Base-by-base conservation (phyloP, 495 filamentous ascomycete species). In the Tetracladium marchalianum region DNA sequence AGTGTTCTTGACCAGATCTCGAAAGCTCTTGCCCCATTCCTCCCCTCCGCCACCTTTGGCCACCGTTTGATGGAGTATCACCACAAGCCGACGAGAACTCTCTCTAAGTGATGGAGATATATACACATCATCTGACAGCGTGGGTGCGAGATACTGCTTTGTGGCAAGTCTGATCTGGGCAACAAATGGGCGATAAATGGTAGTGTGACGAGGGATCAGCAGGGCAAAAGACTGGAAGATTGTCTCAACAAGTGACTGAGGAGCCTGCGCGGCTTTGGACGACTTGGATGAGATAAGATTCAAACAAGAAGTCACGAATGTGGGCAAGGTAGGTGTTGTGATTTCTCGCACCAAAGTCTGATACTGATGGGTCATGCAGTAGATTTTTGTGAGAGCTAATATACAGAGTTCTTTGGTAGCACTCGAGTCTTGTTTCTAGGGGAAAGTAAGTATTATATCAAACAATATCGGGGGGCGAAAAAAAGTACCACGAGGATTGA, bases 301-400 rank as follows among this genome's bases (percentile, higher is more conserved):
- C 16, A 94, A 63, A 43, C 84, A 87, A 6, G 81, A 71, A 9
- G 77, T 78, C 43, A 86, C 72, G 52, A 87, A 93, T 5, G 70
- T 66, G 12, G 85, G 79, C 11, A 96, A 69, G 13, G 78, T 82
- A 9, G 89, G 89, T 3, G 87, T 93, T 1, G 85, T 88, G 50
- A 93, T 84, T 58, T 95, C 88, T 53, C 88, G 72, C n/a, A 90
- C 71, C 17, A 94, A 70, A 13, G 84, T 88, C 34, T 80, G 84
- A 64, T 87, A 84, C 41, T 79, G 77, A 53, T 87, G 87, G 45
- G 85, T 83, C 17, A 90, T 70, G 44, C 79, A 71, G 70, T 87
- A 94, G 46, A 93, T 88, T 52, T 82, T 81, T 16, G 84, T 85
- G 49, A 94, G 58, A 19, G 84, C 76, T 44, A 92, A 75, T 27